Evolutionary conservation across 2,329 filamentous ascomycete genomes (phyloP).

Genomic region (Elsinoe fawcettii): DNA sequence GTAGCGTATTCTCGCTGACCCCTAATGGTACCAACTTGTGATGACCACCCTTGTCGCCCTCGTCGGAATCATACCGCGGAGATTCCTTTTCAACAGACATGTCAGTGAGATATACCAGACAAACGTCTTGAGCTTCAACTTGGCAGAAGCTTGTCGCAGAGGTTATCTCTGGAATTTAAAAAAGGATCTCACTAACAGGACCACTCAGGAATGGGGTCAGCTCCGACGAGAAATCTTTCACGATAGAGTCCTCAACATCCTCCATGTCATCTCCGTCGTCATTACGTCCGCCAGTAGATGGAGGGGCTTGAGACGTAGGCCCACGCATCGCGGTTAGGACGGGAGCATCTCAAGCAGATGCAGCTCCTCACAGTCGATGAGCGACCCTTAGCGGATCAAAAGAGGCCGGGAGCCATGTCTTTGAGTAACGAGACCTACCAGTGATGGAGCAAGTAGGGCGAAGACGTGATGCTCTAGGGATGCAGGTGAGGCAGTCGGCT

Average conservation of each 20-base stretch:
- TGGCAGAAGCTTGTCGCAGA: constrained; percentile 9
- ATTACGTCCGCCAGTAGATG: constrained; percentile 3
- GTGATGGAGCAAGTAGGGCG: not conserved
- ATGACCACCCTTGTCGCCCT: not conserved
- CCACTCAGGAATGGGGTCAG: constrained; percentile 4
- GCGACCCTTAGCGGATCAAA: not conserved
- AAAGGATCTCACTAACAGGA: constrained; percentile 8
- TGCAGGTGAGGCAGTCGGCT: constrained; percentile 7
- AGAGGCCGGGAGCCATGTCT: not conserved
- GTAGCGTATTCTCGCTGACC: constrained; percentile 20
- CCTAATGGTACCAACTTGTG: not conserved
- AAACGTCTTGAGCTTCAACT: constrained; percentile 6
- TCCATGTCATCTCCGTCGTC: constrained; percentile 2
- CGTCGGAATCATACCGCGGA: constrained; percentile 1
- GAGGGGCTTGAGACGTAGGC: not conserved
- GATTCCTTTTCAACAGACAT: constrained; percentile 4
- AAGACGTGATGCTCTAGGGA: constrained; percentile 13
- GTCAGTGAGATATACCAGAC: not conserved
- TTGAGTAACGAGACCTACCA: not conserved
- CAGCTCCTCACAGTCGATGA: not conserved
- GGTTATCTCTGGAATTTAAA: not conserved
- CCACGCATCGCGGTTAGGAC: constrained; percentile 8
- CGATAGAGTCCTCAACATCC: not conserved
- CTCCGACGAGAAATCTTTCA: constrained; percentile 6
- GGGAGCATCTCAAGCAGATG: not conserved